Evolutionary conservation across 257 asterid genomes (phyloP).

Genomic region (Nicotiana paniculata): DNA sequence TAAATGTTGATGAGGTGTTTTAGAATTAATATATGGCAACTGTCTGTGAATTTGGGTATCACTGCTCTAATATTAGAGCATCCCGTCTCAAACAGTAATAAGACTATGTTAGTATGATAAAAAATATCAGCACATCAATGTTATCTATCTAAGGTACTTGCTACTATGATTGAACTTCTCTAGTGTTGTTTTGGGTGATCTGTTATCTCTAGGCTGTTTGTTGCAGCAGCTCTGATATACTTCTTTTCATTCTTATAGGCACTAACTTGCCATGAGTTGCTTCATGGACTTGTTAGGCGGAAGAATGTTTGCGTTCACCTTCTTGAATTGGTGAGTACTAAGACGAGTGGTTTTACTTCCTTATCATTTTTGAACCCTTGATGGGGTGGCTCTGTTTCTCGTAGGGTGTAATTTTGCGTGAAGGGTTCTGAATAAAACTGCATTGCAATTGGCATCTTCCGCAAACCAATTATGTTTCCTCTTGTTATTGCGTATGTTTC

Average conservation of each 20-base stretch:
- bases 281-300: constrained; percentile 87
- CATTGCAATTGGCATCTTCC: background rate
- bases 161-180: background rate
- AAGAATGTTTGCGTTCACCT: constrained; percentile 59
- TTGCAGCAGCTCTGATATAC: constrained; percentile 1
- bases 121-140: background rate
- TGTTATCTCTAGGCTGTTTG: background rate
- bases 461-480: background rate
- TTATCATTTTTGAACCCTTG: background rate
- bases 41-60: constrained; percentile 6
- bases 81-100: background rate
- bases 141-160: background rate
- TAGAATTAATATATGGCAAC: background rate
- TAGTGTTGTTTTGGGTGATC: background rate
- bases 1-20: background rate
- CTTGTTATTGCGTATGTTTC: background rate
- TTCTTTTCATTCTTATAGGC: constrained; percentile 44
- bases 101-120: background rate
- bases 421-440: background rate
- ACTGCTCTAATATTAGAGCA: background rate
- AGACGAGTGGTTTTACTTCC: constrained; percentile 3
- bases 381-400: background rate
- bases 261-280: constrained; percentile 79
- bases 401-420: background rate
- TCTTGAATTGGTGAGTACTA: constrained; percentile 67